These are phyloP conservation scores for Vachellia pachyceras DNA, from an alignment of 306 rosid species.

Conservation along the genomic window DNA sequence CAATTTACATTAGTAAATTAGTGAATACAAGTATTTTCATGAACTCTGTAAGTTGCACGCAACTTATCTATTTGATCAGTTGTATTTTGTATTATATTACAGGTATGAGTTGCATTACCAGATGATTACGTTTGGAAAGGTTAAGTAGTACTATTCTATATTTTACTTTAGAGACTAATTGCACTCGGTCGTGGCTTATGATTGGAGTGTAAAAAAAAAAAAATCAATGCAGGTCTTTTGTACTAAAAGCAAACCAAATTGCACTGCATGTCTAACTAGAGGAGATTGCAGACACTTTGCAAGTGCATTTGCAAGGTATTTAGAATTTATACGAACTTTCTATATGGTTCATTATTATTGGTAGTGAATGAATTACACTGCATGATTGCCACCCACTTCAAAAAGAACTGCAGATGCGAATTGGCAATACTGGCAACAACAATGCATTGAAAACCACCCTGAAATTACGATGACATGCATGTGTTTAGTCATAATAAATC, in stretches of 20 bases:
- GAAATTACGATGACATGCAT: constrained; percentile 31
- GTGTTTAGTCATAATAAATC: constrained; percentile 33
- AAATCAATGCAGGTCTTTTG: constrained; percentile 84
- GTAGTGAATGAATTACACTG: background rate
- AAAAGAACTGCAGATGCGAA: constrained; percentile 19
- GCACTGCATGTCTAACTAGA: constrained; percentile 98
- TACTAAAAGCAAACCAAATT: constrained; percentile 95
- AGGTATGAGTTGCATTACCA: constrained; percentile 99
- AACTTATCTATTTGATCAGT: constrained; percentile 19
- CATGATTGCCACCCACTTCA: constrained; percentile 16
- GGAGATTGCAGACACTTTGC: constrained; percentile 99
- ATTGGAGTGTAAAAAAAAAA: constrained; percentile 35
- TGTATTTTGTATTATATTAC: constrained; percentile 47
- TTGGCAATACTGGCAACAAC: constrained; percentile 4
- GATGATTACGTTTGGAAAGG: constrained; percentile 99
- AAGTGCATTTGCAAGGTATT: constrained; percentile 97
- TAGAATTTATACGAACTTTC: constrained; percentile 1
- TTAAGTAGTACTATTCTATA: constrained; percentile 43
- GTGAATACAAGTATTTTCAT: background rate
- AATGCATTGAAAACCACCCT: constrained; percentile 28
- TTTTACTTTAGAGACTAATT: constrained; percentile 14
- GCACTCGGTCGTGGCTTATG: constrained; percentile 40
- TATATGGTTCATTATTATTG: background rate
- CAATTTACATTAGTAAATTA: constrained; percentile 25
- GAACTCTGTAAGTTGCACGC: constrained; percentile 11